These are phyloP conservation scores for Hypericum perforatum DNA, from an alignment of 345 rosid genomes.

Conservation along the genomic window DNA sequence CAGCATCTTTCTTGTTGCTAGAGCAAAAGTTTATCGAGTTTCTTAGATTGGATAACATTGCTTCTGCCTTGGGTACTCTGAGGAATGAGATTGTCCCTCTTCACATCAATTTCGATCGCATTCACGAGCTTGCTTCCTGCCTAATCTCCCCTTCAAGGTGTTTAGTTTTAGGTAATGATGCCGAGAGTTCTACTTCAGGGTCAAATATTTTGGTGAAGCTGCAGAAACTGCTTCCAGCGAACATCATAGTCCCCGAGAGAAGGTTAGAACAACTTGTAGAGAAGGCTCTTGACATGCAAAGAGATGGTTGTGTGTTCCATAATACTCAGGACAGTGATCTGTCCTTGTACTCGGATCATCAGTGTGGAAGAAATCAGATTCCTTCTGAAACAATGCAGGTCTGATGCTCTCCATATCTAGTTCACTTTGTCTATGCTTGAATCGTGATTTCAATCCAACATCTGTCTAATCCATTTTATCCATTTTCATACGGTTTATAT, in stretches of 20 bases:
- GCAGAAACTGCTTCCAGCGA: conserved; percentile 56
- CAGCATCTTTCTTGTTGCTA: conserved; percentile 49
- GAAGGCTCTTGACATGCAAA: conserved; percentile 47
- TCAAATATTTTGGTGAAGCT: conserved; percentile 43
- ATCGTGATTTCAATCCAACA: not conserved
- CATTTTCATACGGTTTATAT: too few relatives aligned
- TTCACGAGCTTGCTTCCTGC: conserved; percentile 50
- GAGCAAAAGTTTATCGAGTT: conserved; percentile 63
- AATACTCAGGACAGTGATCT: conserved; percentile 47
- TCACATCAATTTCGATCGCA: conserved; percentile 29
- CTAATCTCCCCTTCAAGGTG: conserved; percentile 29
- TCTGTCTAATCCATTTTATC: not conserved
- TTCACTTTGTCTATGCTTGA: not conserved
- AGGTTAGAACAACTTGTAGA: conserved; percentile 68
- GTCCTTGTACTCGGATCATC: conserved; percentile 56
- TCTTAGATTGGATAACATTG: conserved; percentile 29
- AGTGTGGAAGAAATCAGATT: conserved; percentile 53
- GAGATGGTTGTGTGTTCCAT: conserved; percentile 53
- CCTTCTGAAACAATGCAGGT: conserved; percentile 69
- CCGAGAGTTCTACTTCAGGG: conserved; percentile 28
- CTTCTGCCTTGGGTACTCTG: conserved; percentile 43
- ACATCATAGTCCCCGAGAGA: conserved; percentile 49
- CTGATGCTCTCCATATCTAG: conserved; percentile 10
- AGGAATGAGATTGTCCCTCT: conserved; percentile 62
- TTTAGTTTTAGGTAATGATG: conserved; percentile 16